Base-by-base conservation (phyloP, 2,329 filamentous ascomycete genomes). In the Bipolaris bicolor region DNA sequence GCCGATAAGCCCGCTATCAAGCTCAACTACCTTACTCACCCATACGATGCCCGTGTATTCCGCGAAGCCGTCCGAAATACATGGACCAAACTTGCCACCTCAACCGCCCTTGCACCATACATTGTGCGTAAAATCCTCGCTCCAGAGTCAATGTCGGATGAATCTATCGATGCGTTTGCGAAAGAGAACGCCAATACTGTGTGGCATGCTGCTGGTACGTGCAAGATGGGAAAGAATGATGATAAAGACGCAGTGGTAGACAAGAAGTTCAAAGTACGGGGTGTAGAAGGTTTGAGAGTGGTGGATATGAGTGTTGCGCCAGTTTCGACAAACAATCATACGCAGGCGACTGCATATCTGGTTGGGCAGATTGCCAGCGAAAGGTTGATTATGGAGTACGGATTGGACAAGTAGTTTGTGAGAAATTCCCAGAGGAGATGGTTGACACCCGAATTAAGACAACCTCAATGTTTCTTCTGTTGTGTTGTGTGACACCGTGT, bases 1-100 rank as follows among this genome's bases (percentile, higher is more conserved):
- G 64, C 72, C 1, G 80, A 77, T 2, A 81, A 84, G 7, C 79
- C 86, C 0, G 66, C 77, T 2, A 83, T 86, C 65, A 79, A 87
- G 60, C 80, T 84, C 0, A 81, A 80, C 24, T 84, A 82, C 67
- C 74, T 86, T 1, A 74, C 74, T 0, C 79, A 85, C 46, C 80
- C 83, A 0, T 88, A 82, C 65, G 86, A 89, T 62, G 78, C 78
- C 1, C 64, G 68, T 9, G 55, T 69, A 10, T 62, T 74, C 54
- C 60, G 67, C 43, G 70, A 74, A 52, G 61, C 64, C 2, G 64
- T 75, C 24, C 68, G 79, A 0, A 79, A 81, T 5, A 75, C 72
- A 39, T 76, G 75, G 56, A 76, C 70, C 22, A 77, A 76, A 37
- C 75, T 79, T 3, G 74, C 74, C 0, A 76, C 78, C 15, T 83